Base-by-base conservation (phyloP, 1,139 yeast genomes). In the Spathaspora jeffriesii region DNA sequence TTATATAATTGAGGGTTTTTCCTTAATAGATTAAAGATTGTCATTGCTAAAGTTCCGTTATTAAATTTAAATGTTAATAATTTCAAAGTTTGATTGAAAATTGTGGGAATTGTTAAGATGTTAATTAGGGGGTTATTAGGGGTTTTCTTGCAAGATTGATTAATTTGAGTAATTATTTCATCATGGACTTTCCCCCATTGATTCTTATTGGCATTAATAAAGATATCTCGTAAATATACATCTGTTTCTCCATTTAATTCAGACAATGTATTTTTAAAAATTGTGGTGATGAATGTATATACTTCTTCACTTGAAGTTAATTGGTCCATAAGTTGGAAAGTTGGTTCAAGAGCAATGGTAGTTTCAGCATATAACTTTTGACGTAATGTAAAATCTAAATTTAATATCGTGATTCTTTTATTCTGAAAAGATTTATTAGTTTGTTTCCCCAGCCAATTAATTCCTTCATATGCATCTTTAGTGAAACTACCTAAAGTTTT, bases 11-110 rank as follows among this genome's bases (percentile, higher is more conserved):
- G 55, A 23, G 72, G 49, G 50, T 74, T 71, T 17, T 54, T 57
- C 53, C 73, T 72, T 25, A 72, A 55, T 41, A 58, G 43, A 51
- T 73, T 70, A 60, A 71, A 74, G 31, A 74, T 48, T 2, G 73
- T 59, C 31, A 70, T 47, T 0, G 76, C 66, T 46, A 71, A 57
- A 44, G 65, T 68, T 0, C 78, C 78, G 44, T 73, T 72, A 42
- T 63, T 55, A 49, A 65, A 64, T 47, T 64, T 63, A 47, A 57
- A 59, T 14, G 61, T 56, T 15, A 66, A 50, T 3, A 59, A 55
- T 22, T 64, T 59, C 18, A 75, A 50, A 32, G 68, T 58, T 18
- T 63, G 60, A 54, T 73, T 75, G 53, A 73, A 61, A 2, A 75
- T 51, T 15, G 67, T 57, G 0, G 79, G 78, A 36, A 73, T 50